Evolutionary conservation across 73 alveolate genomes (phyloP), one percentile per base, ranked within the genome.

Genomic region (Paramecium octaurelia): DNA sequence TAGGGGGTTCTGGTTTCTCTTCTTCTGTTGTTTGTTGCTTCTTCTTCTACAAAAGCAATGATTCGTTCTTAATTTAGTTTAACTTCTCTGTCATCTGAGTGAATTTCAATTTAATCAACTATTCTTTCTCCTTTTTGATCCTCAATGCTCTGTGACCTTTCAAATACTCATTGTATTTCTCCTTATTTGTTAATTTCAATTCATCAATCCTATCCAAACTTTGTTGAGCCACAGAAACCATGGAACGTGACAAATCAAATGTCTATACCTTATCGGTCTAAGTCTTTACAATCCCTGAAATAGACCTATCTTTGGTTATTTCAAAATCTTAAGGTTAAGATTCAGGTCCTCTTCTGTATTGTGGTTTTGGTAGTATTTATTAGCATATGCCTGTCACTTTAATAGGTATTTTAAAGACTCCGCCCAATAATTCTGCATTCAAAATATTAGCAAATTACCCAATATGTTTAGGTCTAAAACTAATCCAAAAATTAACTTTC

Each of bases 391-490:
- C 99, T 93, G 93, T 94, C 1, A 98, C 97, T 60, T 96, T 97
- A 8, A 98, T 89, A 5, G 99, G 99, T 42, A 98, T 96, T 93
- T 96, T 96, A 92, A 96, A 98, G 58, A 97, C 93, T 85, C 96
- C 97, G 46, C 96, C 96, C 4, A 98, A 95, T 58, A 97, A 92
- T 86, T 95, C 96, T 71, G 98, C 92, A 35, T 92, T 87, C 94
- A 98, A 92, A 23, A 86, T 93, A 43, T 92, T 75, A 31, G 92
- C 93, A 95, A 97, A 97, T 85, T 96, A 94, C 2, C 99, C 99
- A 48, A 96, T 93, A 93, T 96, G 97, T 94, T 97, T 98, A 14
- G 99, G 99, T 92, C 95, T 98, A 83, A 98, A 98, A 90, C 97
- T 95, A 10, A 98, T 95, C 84, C 96, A 96, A 48, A 98, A 94